Percentiles rank a stretch among this genome's conserved stretches.
Evolutionary conservation across 1,284 basidiomycete species (phyloP).

Genomic region (Albatrellus sp.): DNA sequence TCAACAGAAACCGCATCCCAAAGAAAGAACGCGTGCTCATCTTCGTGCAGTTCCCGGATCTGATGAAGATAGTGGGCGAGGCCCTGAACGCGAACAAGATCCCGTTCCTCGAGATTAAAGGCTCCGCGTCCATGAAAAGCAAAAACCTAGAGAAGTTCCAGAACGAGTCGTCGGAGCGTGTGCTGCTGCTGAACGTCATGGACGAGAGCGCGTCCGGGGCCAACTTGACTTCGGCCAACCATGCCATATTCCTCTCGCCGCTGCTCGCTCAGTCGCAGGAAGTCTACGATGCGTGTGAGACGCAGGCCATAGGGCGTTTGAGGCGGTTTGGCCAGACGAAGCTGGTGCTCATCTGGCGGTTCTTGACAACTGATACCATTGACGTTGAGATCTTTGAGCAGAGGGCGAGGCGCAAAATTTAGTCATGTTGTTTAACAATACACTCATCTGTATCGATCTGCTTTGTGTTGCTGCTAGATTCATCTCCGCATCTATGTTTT

Average conservation of each 20-base stretch:
- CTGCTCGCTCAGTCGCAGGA: conserved; percentile 69
- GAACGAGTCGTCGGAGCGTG: conserved; percentile 60
- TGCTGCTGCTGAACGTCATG: conserved; percentile 83
- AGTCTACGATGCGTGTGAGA: conserved; percentile 79
- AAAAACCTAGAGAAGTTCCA: conserved; percentile 81
- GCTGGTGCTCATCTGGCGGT: conserved; percentile 71
- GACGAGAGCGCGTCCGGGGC: conserved; percentile 90
- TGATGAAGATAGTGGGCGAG: conserved; percentile 82
- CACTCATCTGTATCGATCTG: conserved; percentile 2
- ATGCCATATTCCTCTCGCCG: conserved; percentile 90
- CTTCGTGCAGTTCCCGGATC: conserved; percentile 90
- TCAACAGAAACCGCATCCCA: conserved; percentile 49
- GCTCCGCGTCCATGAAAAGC: conserved; percentile 65
- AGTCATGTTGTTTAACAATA: conserved; percentile 5
- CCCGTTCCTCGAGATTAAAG: conserved; percentile 72
- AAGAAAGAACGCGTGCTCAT: conserved; percentile 75
- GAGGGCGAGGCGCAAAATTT: conserved; percentile 23
- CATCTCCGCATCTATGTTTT: background rate
- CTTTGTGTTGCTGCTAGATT: background rate
- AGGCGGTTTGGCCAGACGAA: conserved; percentile 79
- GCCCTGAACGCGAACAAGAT: conserved; percentile 67
- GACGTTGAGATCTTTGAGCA: conserved; percentile 69
- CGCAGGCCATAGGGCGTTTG: conserved; percentile 83
- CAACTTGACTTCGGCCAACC: conserved; percentile 88
- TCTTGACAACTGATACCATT: conserved; percentile 75